These are phyloP conservation scores for Stagonosporopsis chrysanthemi DNA, from an alignment of 2,329 filamentous ascomycete species.

Conservation along the genomic window DNA sequence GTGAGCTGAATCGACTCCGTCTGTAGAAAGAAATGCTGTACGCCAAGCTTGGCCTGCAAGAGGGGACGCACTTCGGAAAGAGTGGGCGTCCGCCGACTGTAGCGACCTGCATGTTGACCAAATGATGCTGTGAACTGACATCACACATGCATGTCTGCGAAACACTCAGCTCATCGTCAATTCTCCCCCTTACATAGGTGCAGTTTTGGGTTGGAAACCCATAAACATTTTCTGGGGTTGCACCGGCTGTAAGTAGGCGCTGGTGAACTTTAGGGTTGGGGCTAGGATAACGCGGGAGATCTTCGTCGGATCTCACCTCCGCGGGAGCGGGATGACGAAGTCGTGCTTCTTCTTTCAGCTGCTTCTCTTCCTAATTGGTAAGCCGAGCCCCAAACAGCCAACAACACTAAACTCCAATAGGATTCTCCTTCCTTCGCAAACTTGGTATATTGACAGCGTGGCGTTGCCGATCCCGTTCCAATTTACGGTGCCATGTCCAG, in stretches of 20 bases:
- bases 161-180: not conserved
- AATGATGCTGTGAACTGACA: not conserved
- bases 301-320: not conserved
- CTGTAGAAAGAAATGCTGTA: not conserved
- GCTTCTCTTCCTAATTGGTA: constrained; percentile 1
- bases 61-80: not conserved
- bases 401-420: not conserved
- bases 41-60: not conserved
- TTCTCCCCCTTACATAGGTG: not conserved
- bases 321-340: constrained; percentile 9
- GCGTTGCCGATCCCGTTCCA: constrained; percentile 6
- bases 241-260: not conserved
- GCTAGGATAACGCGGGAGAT: not conserved
- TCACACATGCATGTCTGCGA: not conserved
- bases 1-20: not conserved
- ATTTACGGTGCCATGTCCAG: not conserved
- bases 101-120: not conserved
- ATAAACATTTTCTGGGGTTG: not conserved
- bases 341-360: constrained; percentile 6
- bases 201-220: not conserved
- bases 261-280: not conserved
- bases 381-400: not conserved
- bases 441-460: not conserved
- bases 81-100: not conserved
- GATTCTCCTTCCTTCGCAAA: not conserved